Evolutionary conservation across 2,329 filamentous ascomycete species (phyloP), one percentile per base, ranked within the genome.

Genomic region (Hymenoscyphus infarciens): DNA sequence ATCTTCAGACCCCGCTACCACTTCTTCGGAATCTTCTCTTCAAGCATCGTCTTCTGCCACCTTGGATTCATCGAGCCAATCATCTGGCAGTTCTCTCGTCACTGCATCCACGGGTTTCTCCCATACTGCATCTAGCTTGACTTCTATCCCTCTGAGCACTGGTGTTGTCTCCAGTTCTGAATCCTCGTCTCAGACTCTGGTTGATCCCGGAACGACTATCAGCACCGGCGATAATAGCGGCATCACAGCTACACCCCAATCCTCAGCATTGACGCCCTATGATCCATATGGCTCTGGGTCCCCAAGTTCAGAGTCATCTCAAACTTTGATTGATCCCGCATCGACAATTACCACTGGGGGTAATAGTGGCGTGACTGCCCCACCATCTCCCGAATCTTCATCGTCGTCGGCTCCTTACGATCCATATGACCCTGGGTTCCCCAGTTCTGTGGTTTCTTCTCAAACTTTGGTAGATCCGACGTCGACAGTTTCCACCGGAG

Each of bases 171-270:
- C 57, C 22, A 25, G 16, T 15, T 13, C 35, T 29, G 31, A n/a
- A 49, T 59, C 57, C 31, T 57, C 45, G 7, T 42, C 35, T 57
- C 22, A 27, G 2, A 57, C 19, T 27, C 38, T 27, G 25, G 27
- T 39, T 59, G 57, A 59, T 31, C 57, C 57, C 25, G 39, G 19
- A 19, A 53, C 57, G 16, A 60, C 57, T 54, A 19, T 25, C 15
- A 35, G 19, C 35, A 35, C 29, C 2, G 29, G 29, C 27, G 53
- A 42, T 42, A 60, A 53, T 27, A 22, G 42, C 35, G 57, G 42
- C 22, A 31, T 25, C 25, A 57, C 55, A n/a, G 13, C 42, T 59
- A 45, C 38, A 45, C 22, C n/a, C 25, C 7, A 27, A 25, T 39
- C 35, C 6, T 22, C 11, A 1, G 8, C 27, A 42, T 42, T 38